Conservation (phyloP, 1,284 basidiomycete species). For the Sporisorium sorghi region DNA sequence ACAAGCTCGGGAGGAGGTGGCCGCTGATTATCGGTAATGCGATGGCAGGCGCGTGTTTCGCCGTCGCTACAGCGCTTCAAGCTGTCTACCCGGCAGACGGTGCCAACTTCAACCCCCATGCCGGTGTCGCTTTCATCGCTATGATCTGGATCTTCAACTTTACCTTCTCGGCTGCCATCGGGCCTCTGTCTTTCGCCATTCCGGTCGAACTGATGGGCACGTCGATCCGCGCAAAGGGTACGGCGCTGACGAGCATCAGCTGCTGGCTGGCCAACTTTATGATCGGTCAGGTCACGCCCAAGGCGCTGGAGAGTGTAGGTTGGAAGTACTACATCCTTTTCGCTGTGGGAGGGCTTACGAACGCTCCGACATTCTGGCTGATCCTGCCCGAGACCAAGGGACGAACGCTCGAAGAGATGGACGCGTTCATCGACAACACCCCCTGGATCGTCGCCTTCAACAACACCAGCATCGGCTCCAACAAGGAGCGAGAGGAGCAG, state of each 20-base stretch:
- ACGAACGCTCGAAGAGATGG: conserved; percentile 74
- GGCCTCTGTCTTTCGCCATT: conserved; percentile 70
- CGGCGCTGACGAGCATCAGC: conserved; percentile 74
- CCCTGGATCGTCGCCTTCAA: conserved; percentile 72
- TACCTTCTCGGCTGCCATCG: conserved; percentile 74
- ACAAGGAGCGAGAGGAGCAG: conserved; percentile 73
- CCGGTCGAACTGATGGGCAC: conserved; percentile 73
- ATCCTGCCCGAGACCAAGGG: conserved; percentile 71
- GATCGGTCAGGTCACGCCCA: conserved; percentile 71
- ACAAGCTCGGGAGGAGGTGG: conserved; percentile 73
- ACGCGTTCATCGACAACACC: conserved; percentile 73
- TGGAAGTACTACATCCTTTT: conserved; percentile 74
- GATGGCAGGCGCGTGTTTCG: conserved; percentile 73
- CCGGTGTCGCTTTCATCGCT: conserved; percentile 55
- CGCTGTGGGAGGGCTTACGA: conserved; percentile 76
- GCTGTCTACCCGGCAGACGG: conserved; percentile 72
- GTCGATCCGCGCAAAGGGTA: conserved; percentile 75
- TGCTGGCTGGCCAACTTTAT: conserved; percentile 73
- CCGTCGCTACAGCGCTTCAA: conserved; percentile 74
- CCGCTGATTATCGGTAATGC: conserved; percentile 75
- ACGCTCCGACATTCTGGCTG: conserved; percentile 75
- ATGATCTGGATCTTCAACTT: conserved; percentile 74
- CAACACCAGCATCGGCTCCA: conserved; percentile 58
- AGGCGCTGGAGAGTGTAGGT: conserved; percentile 68
- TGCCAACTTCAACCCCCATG: conserved; percentile 37